phyloP scores from a whole-genome alignment of 352 stramenopile species.

The Phytopythium ostracodes region DNA sequence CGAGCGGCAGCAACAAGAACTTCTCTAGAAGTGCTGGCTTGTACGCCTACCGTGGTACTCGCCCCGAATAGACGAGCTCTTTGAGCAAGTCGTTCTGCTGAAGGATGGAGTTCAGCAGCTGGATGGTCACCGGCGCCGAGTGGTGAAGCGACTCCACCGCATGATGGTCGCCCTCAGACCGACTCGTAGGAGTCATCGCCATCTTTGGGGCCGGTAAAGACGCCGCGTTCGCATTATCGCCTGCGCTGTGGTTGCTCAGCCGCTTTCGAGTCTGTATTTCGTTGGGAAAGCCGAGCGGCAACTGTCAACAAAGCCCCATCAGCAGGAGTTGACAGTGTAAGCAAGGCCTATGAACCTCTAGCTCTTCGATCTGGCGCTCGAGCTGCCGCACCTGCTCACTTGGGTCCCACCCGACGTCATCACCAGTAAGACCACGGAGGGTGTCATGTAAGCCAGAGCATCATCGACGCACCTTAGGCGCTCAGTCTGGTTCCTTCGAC shows the following conservation, averaged over 20 bases:
- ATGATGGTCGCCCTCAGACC: background rate
- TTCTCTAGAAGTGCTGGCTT: background rate
- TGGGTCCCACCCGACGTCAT: conserved; percentile 4
- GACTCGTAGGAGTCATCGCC: background rate
- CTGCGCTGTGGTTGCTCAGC: background rate
- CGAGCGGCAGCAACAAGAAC: background rate
- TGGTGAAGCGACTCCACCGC: background rate
- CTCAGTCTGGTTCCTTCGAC: background rate
- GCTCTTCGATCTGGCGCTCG: conserved; percentile 20
- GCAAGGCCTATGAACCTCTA: conserved; percentile 21
- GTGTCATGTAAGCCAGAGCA: background rate
- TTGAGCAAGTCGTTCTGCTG: conserved; percentile 29
- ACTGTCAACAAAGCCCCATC: background rate
- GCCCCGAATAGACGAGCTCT: conserved; percentile 12
- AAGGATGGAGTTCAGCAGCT: conserved; percentile 15
- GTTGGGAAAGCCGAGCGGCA: background rate
- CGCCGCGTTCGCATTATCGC: background rate
- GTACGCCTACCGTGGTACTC: conserved; percentile 1
- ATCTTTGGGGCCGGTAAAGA: background rate
- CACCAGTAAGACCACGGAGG: background rate
- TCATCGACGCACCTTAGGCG: background rate
- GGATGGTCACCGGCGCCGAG: conserved; percentile 1
- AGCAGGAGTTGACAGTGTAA: too few species aligned
- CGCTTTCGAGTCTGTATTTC: background rate
- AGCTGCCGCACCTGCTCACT: conserved; percentile 26